Evolutionary conservation across 1,284 basidiomycete genomes (phyloP), one percentile per base, ranked within the genome.

Genomic region (Ganoderma multipileum): DNA sequence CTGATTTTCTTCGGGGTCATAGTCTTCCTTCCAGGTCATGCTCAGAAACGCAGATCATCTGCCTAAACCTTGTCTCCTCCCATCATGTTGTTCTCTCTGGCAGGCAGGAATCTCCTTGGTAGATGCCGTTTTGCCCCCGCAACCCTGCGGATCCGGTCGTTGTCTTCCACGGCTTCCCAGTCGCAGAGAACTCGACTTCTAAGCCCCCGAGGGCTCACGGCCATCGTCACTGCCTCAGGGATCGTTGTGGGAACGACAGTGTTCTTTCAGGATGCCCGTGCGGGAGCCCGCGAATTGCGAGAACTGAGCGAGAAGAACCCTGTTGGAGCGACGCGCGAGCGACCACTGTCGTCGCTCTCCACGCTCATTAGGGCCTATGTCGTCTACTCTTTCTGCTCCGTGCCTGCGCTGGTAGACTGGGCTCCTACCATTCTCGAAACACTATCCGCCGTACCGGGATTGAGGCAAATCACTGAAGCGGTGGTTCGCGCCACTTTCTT

Each of bases 401-500:
- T 94, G 38, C 93, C 95, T 2, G 76, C 83, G 0, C 80, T 98
- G 18, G 92, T 97, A 44, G 94, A 97, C 76, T 81, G 87, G 70
- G 89, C 94, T 0, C 95, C 95, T 0, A 77, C 81, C 42, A 81
- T 97, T n/a, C 85, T 98, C 58, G 81, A 86, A 30, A 76, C 84
- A 1, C 78, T 93, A 44, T 84, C 87, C 1, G 83, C 85, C 64
- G 81, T 95, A 16, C 95, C 96, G 1, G 87, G 89, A 3, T 69
- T 97, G 1, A 86, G 83, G 68, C 81, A 86, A 61, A 72, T 95
- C 52, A 90, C 92, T 2, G 91, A 95, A 77, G 85, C 84, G 8
- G 78, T 94, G 68, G 91, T 97, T 12, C 85, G 94, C 57, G 81
- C 85, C 36, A 97, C 96, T 2, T 98, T 98, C 83, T 98, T 97